Base-by-base conservation (phyloP, 345 rosid species). In the Aurinia saxatilis region DNA sequence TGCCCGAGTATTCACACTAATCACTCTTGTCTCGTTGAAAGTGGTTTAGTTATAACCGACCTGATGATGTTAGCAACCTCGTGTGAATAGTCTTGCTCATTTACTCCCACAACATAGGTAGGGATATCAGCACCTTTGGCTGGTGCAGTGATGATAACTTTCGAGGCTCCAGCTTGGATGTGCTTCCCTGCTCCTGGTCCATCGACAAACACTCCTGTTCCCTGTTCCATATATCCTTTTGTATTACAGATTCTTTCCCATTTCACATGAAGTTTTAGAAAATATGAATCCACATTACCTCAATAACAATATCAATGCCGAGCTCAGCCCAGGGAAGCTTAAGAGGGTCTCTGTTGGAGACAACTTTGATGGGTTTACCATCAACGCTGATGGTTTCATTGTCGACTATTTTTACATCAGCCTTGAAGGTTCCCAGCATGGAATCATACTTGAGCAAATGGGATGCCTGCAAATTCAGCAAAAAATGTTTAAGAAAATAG, bases 181-280 rank as follows among this genome's bases (percentile, higher is more conserved):
- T 90, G 99, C 75, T 93, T 93, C 31, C 99, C 97, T 45, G 99
- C 99, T 34, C 99, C 99, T 41, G 99, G 96, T 4, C 95, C 99
- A 65, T 90, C 97, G n/a, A 93, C 99, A 68, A 93, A 93, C 50
- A 93, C 99, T 85, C 99, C 97, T 10, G 97, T 93, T 54, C 97
- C 97, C 96, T 91, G 75, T 31, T 23, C 19, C 16, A 41, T 10
- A 6, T 6, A 34, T 60, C 23, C 10, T 5, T 56, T 31, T 31
- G 18, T 3, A 15, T 13, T 2, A 18, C 31, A 27, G 60, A 19
- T 30, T 42, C 21, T 52, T 41, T 37, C 50, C 3, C 14, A 30
- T 52, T 46, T 2, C 2, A 34, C 19, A 55, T 46, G 15, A 0
- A 54, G 37, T 10, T 63, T 60, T 62, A 13, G 49, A 16, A 4